These are phyloP conservation scores for Colletotrichum sp. DNA, from an alignment of 2,329 filamentous ascomycete genomes.

Conservation along the genomic window DNA sequence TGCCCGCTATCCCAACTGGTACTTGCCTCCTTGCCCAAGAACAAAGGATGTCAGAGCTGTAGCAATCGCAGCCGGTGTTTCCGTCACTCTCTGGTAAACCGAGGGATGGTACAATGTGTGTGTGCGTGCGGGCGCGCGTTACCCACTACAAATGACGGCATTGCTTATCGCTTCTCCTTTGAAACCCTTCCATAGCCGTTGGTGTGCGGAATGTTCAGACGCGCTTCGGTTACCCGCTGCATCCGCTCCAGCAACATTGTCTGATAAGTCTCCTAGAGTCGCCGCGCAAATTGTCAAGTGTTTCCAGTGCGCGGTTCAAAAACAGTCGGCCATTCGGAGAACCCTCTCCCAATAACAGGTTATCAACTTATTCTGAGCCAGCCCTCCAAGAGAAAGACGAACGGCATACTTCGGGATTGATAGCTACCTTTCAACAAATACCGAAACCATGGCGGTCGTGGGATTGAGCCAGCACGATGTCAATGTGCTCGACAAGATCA, in stretches of 20 bases:
- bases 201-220: slow-evolving; percentile 16
- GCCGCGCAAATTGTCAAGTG: neutral
- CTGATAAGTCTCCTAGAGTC: neutral
- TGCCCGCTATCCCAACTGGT: neutral
- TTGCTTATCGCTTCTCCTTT: neutral
- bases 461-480: slow-evolving; percentile 63
- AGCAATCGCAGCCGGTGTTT: slow-evolving; percentile 1
- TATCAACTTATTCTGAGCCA: neutral
- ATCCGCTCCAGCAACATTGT: neutral
- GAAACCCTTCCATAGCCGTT: slow-evolving; percentile 20
- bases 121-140: neutral
- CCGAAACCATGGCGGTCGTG: slow-evolving; percentile 48
- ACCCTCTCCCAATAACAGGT: neutral
- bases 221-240: neutral
- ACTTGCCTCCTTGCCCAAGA: neutral
- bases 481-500: slow-evolving; percentile 69
- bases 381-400: neutral
- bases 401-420: neutral
- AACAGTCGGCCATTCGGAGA: neutral
- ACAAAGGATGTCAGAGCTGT: neutral
- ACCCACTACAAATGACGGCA: neutral
- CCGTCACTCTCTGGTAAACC: neutral
- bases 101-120: neutral
- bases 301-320: neutral
- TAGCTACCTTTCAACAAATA: neutral